Conservation (phyloP, 306 rosid species). For the Quercus aquifolioides region DNA sequence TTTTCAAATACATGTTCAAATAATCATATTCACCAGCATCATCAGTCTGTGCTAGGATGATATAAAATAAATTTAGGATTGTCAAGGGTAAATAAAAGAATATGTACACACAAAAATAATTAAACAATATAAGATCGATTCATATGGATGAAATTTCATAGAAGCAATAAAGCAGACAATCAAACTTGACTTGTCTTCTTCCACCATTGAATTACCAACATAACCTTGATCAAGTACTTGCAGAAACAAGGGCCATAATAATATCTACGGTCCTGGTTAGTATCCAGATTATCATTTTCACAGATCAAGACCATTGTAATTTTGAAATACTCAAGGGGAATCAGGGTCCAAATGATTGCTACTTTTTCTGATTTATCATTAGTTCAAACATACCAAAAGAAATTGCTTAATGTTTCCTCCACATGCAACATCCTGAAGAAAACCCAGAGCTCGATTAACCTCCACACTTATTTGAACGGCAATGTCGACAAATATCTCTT, state of each 20-base stretch:
- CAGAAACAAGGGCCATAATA: background rate
- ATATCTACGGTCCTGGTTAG: background rate
- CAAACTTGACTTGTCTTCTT: background rate
- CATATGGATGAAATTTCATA: background rate
- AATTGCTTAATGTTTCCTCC: conserved; percentile 77
- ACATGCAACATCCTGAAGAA: conserved; percentile 81
- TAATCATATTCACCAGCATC: background rate
- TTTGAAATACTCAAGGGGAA: background rate
- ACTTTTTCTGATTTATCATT: background rate
- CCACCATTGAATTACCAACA: background rate
- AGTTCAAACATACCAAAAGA: conserved; percentile 47
- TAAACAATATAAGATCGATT: background rate
- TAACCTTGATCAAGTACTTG: background rate
- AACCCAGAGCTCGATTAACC: conserved; percentile 59
- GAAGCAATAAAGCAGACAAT: no score
- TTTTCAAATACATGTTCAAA: background rate
- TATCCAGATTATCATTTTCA: background rate
- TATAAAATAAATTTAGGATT: background rate
- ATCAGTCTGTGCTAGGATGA: background rate
- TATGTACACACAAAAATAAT: background rate
- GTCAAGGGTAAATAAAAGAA: background rate
- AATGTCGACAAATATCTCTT: conserved; percentile 55
- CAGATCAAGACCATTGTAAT: background rate
- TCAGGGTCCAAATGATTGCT: conserved; percentile 8
- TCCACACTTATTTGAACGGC: conserved; percentile 52